Evolutionary conservation across 2,329 filamentous ascomycete genomes (phyloP), one percentile per base, ranked within the genome.

Genomic region (Ophiocordyceps camponoti-rufipedis): DNA sequence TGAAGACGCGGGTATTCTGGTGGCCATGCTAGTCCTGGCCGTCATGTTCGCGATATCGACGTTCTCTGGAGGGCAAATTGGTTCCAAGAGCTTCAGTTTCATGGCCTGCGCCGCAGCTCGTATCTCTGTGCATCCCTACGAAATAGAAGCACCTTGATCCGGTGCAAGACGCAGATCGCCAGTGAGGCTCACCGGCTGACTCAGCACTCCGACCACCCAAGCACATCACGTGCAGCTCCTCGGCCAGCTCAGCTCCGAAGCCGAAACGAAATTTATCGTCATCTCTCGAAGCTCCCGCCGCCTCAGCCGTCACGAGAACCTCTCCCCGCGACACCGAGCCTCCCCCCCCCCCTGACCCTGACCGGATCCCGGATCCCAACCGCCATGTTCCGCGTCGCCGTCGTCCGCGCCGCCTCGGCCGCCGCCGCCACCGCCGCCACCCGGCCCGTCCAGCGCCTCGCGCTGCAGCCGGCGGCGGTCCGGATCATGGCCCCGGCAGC

Each of bases 351-450:
- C n/a, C n/a, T n/a, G n/a, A n/a, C n/a, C 3, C 9, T 10, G 13
- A 35, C 6, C 33, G 33, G 6, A 6, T 14, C 33, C 12, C 12
- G 33, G 14, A 14, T 35, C 14, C 12, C 33, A 14, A 48, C 50
- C 50, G 56, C 45, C 44, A 96, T 96, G 89, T 87, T 95, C 75
- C 85, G 89, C 70, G 79, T 84, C 66, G 80, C 84, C 62, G 67
- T 91, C 64, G 72, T 89, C 70, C 83, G 83, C 68, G 82, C 84
- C 60, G 77, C 29, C 29, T 9, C 82, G 61, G 76, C 82, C 64
- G 75, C 80, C 62, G 66, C 70, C 52, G 65, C 71, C 60, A 66
- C 70, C 62, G 63, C 62, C 57, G 60, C 65, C 54, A 62, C 65
- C 50, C 62, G 65, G 49, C 67, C 68, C 55, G 61, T 66, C 66